Evolutionary conservation across 176 grass and related monocot genomes (phyloP).

Genomic region (Carex pumila): DNA sequence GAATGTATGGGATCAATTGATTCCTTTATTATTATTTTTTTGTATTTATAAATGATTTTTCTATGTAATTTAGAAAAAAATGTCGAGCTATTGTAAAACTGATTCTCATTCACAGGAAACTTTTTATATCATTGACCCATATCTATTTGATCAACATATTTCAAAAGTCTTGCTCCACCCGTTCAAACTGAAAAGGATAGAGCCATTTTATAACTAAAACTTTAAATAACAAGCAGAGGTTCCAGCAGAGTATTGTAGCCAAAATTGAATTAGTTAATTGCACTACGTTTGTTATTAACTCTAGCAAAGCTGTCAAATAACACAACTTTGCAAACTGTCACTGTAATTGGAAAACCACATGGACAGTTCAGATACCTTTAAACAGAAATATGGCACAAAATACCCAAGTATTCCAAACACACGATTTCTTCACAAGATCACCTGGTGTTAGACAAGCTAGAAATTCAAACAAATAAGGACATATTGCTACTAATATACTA

Average conservation of each 20-base stretch:
- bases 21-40: too few relatives aligned
- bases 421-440: background rate
- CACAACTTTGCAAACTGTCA: background rate
- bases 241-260: background rate
- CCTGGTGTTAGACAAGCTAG: background rate
- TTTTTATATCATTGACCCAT: too few relatives aligned
- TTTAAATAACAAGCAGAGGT: background rate
- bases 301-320: background rate
- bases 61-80: too few relatives aligned
- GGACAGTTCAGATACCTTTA: background rate
- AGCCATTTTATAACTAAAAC: too few relatives aligned
- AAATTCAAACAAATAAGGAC: background rate
- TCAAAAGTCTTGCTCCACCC: too few relatives aligned
- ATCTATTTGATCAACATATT: too few relatives aligned
- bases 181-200: too few relatives aligned
- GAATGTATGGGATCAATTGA: too few relatives aligned
- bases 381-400: constrained; percentile 3
- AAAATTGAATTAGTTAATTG: background rate
- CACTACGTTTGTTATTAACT: background rate
- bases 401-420: background rate
- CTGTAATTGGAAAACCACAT: constrained; percentile 1
- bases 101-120: too few relatives aligned
- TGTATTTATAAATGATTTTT: too few relatives aligned
- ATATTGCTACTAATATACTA: background rate
- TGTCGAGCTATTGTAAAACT: too few relatives aligned